phyloP scores from a whole-genome alignment of 345 rosid species.

The Gossypium rotundifolium region DNA sequence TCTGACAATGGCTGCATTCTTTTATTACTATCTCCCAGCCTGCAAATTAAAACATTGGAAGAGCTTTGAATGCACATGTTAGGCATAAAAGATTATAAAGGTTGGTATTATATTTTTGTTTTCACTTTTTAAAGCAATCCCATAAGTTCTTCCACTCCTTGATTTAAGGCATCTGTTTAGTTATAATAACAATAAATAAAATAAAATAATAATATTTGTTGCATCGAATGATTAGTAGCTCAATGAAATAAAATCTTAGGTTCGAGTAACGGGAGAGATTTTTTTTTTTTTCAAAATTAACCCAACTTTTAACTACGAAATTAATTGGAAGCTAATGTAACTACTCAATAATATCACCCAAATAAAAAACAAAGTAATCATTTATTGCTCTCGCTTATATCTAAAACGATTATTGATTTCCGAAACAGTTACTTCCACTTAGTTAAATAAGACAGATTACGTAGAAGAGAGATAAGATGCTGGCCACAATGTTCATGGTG shows the following conservation, averaged over 20 bases:
- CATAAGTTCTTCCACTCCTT: slow-evolving; percentile 1
- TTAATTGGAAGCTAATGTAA: too few relatives aligned
- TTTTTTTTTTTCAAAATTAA: too few relatives aligned
- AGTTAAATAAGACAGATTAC: neutral
- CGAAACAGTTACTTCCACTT: neutral
- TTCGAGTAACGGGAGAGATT: too few relatives aligned
- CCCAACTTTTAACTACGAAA: too few relatives aligned
- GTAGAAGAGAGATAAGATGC: neutral
- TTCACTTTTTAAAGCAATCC: neutral
- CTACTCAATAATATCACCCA: too few relatives aligned
- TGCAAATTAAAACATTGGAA: neutral
- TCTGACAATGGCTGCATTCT: slow-evolving; percentile 30
- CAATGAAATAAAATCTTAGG: too few relatives aligned
- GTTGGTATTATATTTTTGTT: too few relatives aligned
- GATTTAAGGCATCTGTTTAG: slow-evolving; percentile 5
- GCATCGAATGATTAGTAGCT: too few relatives aligned
- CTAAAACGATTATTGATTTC: neutral
- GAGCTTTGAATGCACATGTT: too few relatives aligned
- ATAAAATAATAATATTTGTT: neutral
- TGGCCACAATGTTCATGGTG: neutral
- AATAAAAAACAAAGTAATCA: too few relatives aligned
- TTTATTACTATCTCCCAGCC: slow-evolving; percentile 36
- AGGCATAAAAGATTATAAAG: too few relatives aligned
- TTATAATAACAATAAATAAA: neutral
- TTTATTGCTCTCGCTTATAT: neutral